phyloP scores from a whole-genome alignment of 2,329 filamentous ascomycete species.

The Penicillium fuscoglaucum region DNA sequence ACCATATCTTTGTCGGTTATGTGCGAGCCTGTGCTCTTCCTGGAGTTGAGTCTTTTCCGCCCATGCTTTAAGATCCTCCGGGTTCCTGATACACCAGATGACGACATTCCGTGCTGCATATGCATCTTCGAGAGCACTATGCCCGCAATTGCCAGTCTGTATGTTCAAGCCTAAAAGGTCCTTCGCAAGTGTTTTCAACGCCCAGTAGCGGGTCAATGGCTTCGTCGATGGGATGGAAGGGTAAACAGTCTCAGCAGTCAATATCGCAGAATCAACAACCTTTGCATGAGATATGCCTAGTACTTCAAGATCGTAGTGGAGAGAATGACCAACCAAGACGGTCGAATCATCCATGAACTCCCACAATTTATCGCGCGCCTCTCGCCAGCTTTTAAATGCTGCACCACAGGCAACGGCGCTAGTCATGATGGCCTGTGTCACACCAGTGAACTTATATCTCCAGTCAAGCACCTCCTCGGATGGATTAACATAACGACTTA shows the following conservation, averaged over 20 bases:
- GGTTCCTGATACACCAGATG: conserved; percentile 13
- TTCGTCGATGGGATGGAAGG: conserved; percentile 2
- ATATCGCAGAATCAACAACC: conserved; percentile 7
- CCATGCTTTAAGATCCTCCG: conserved; percentile 9
- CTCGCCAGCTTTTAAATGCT: conserved; percentile 7
- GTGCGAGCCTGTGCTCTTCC: conserved; percentile 1
- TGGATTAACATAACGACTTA: conserved; percentile 8
- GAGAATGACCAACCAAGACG: conserved; percentile 11
- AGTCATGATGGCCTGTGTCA: conserved; percentile 5
- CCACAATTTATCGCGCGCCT: conserved; percentile 10
- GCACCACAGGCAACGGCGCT: conserved; percentile 7
- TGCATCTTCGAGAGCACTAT: conserved; percentile 11
- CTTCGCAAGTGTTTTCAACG: conserved; percentile 9
- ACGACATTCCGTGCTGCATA: conserved; percentile 8
- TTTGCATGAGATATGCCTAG: conserved; percentile 9
- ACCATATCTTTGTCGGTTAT: background rate
- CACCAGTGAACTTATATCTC: conserved; percentile 5
- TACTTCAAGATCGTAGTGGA: conserved; percentile 11
- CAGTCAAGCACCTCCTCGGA: conserved; percentile 6
- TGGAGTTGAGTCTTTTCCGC: background rate
- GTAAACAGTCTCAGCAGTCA: conserved; percentile 7
- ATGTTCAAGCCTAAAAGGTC: conserved; percentile 5
- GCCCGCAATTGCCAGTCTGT: background rate
- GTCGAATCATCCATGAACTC: conserved; percentile 7
- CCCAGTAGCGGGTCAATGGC: conserved; percentile 5